Percentiles rank a stretch among this genome's conserved stretches.
Conservation (phyloP, 2,329 filamentous ascomycete species). For the Colletotrichum simmondsii region DNA sequence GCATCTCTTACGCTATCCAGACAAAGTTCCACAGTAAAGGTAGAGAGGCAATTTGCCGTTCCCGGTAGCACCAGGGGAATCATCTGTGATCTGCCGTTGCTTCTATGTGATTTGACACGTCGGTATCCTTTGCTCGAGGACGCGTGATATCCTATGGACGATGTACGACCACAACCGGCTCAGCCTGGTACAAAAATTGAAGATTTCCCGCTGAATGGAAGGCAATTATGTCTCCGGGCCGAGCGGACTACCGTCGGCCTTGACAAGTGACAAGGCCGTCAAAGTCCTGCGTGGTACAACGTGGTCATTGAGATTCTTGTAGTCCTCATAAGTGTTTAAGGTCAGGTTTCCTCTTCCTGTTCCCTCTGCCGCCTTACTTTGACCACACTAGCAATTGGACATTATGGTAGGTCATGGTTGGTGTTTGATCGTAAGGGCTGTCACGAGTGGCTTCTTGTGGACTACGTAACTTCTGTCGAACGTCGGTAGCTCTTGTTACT, state of each 20-base stretch:
- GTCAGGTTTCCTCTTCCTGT: not conserved
- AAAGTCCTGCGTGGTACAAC: not conserved
- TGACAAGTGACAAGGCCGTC: not conserved
- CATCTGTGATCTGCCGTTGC: slow-evolving; percentile 8
- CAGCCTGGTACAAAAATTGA: not conserved
- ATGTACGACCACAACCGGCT: not conserved
- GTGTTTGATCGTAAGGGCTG: not conserved
- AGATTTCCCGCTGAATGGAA: too few species aligned
- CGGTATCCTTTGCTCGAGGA: not conserved
- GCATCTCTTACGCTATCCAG: not conserved
- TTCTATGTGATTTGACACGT: not conserved
- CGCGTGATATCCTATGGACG: not conserved
- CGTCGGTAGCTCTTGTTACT: not conserved
- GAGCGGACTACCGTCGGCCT: not conserved
- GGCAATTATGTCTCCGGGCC: not conserved
- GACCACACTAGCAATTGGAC: too few species aligned
- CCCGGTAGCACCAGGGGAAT: slow-evolving; percentile 1
- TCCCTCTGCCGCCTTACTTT: not conserved
- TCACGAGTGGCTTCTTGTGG: not conserved
- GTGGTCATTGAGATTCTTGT: not conserved
- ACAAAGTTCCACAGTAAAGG: not conserved
- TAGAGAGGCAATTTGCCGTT: slow-evolving; percentile 12
- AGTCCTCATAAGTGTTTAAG: not conserved
- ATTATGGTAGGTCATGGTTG: not conserved
- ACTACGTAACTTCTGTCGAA: not conserved